These are phyloP conservation scores for Tetradesmus lagerheimii DNA, from an alignment of 139 green algal genomes.

Conservation along the genomic window DNA sequence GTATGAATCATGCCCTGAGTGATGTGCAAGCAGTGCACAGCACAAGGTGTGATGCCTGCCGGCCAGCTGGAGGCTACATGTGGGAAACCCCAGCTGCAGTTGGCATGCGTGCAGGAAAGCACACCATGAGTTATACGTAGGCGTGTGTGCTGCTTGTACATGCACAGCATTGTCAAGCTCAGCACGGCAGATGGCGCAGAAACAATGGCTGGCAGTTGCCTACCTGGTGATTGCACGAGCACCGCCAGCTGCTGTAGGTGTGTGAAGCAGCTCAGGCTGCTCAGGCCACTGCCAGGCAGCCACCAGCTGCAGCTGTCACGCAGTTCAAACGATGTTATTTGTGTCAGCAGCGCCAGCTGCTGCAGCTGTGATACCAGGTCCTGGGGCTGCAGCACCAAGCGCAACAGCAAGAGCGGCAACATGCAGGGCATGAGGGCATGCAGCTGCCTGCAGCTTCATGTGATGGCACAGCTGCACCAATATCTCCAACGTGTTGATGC, in stretches of 20 bases:
- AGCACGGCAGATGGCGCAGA: no score
- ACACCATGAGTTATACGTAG: no score
- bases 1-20: no score
- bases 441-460: background rate
- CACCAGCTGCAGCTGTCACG: slow-evolving; percentile 22
- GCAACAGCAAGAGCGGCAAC: background rate
- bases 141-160: no score
- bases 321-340: background rate
- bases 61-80: no score
- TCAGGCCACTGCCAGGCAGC: slow-evolving; percentile 10
- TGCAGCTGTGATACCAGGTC: background rate
- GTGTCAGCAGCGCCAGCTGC: background rate
- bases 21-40: no score
- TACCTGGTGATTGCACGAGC: slow-evolving; percentile 24
- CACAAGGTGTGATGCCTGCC: no score
- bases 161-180: no score
- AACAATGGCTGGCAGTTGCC: background rate
- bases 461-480: background rate
- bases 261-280: background rate
- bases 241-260: background rate
- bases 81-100: no score
- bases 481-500: no score
- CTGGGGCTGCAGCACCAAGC: background rate
- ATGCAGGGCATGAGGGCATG: background rate
- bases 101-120: no score